phyloP scores from a whole-genome alignment of 768 basidiomycete genomes.

The Leucocoprinus leucothites region DNA sequence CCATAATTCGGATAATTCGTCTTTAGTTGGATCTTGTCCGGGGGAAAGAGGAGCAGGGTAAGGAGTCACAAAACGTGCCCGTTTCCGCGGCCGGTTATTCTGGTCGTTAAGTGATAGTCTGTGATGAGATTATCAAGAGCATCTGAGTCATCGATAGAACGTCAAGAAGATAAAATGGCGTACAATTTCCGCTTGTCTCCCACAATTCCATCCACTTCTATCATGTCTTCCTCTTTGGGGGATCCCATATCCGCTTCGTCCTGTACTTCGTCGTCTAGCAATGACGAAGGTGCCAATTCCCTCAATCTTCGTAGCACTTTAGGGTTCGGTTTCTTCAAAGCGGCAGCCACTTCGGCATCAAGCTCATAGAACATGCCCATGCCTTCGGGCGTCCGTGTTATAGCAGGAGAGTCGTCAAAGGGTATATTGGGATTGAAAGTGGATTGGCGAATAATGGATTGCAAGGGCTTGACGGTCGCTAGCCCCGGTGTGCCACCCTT shows the following conservation, averaged over 20 bases:
- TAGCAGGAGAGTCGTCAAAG: constrained; percentile 66
- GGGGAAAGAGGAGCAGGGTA: constrained; percentile 31
- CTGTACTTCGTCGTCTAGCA: constrained; percentile 34
- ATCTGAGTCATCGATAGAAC: constrained; percentile 2
- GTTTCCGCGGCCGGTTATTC: constrained; percentile 56
- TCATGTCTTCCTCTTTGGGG: constrained; percentile 18
- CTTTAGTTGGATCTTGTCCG: constrained; percentile 26
- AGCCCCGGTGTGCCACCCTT: constrained; percentile 24
- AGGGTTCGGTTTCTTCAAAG: constrained; percentile 15
- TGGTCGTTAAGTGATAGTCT: constrained; percentile 23
- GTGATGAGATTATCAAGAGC: neutral
- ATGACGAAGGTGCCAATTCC: constrained; percentile 27
- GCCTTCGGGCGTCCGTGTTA: constrained; percentile 67
- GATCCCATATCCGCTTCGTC: constrained; percentile 20
- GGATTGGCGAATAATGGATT: constrained; percentile 13
- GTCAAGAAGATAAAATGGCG: constrained; percentile 4
- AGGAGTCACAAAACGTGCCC: constrained; percentile 45
- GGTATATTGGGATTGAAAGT: constrained; percentile 32
- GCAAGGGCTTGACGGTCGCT: constrained; percentile 26
- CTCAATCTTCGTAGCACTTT: constrained; percentile 29
- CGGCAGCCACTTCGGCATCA: constrained; percentile 45
- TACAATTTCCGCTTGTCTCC: constrained; percentile 68
- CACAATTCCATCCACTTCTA: constrained; percentile 28
- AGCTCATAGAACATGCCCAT: constrained; percentile 68
- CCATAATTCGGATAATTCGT: constrained; percentile 60